phyloP scores from a whole-genome alignment of 2,329 filamentous ascomycete species.

The Talaromyces sp. region DNA sequence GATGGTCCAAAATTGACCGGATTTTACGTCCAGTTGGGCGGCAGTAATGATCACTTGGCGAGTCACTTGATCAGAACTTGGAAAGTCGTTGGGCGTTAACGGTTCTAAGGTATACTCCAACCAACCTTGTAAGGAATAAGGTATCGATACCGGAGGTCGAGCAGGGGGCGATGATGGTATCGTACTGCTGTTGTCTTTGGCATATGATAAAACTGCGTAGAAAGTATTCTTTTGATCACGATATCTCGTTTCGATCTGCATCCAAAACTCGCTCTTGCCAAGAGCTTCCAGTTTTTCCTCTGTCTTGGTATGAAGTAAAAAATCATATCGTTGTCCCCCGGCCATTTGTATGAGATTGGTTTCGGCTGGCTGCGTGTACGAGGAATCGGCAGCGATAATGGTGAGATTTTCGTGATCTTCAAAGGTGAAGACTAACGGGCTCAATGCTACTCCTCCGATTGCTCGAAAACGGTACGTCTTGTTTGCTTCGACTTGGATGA shows the following conservation, averaged over 20 bases:
- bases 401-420: slow-evolving; percentile 58
- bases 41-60: slow-evolving; percentile 8
- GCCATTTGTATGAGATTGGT: slow-evolving; percentile 56
- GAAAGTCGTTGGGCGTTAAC: slow-evolving; percentile 27
- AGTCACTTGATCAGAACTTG: slow-evolving; percentile 33
- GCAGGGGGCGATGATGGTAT: slow-evolving; percentile 17
- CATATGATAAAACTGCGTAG: slow-evolving; percentile 31
- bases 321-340: slow-evolving; percentile 61
- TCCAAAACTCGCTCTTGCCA: slow-evolving; percentile 51
- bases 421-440: slow-evolving; percentile 56
- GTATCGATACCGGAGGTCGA: slow-evolving; percentile 22
- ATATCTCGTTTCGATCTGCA: slow-evolving; percentile 35
- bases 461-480: slow-evolving; percentile 63
- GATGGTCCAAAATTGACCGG: slow-evolving; percentile 31
- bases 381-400: slow-evolving; percentile 61
- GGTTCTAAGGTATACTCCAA: slow-evolving; percentile 15
- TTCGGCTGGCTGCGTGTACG: slow-evolving; percentile 27
- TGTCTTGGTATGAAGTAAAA: slow-evolving; percentile 55
- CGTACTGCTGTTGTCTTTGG: not conserved
- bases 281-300: slow-evolving; percentile 26
- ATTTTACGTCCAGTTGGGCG: slow-evolving; percentile 27
- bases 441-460: slow-evolving; percentile 50
- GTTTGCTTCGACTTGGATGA: slow-evolving; percentile 60
- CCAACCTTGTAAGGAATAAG: slow-evolving; percentile 21
- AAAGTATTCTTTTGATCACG: slow-evolving; percentile 28